Evolutionary conservation across 2,329 filamentous ascomycete species (phyloP).

Genomic region (Ascochyta koolunga): DNA sequence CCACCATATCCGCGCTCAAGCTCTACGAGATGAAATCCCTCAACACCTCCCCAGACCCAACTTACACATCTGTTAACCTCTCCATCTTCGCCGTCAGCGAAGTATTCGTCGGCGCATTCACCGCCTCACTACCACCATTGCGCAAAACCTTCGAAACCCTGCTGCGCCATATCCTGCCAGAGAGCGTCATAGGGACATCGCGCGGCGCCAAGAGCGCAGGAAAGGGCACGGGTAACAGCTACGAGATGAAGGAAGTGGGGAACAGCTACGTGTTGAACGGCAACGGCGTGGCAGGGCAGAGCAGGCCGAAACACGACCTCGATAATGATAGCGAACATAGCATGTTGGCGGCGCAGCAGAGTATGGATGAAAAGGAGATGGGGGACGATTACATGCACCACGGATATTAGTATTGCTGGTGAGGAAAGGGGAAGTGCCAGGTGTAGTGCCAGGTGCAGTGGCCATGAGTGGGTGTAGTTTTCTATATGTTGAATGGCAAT

Average conservation of each 20-base stretch:
- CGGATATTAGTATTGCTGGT: slow-evolving; percentile 7
- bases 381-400: slow-evolving; percentile 8
- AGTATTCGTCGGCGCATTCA: slow-evolving; percentile 36
- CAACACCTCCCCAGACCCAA: slow-evolving; percentile 27
- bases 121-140: slow-evolving; percentile 33
- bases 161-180: slow-evolving; percentile 25
- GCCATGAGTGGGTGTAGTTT: slow-evolving; percentile 11
- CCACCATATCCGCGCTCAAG: slow-evolving; percentile 34
- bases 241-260: slow-evolving; percentile 19
- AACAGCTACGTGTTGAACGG: slow-evolving; percentile 15
- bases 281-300: background rate
- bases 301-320: slow-evolving; percentile 5
- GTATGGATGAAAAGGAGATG: slow-evolving; percentile 1
- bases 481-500: too few relatives aligned
- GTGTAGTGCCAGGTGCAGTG: slow-evolving; percentile 5
- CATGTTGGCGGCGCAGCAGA: slow-evolving; percentile 3
- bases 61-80: slow-evolving; percentile 31
- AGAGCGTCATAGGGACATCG: slow-evolving; percentile 23
- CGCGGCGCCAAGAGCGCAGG: slow-evolving; percentile 4
- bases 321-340: slow-evolving; percentile 13
- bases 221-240: slow-evolving; percentile 23
- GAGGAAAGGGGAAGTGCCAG: slow-evolving; percentile 4
- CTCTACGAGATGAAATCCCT: slow-evolving; percentile 34
- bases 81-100: slow-evolving; percentile 33
- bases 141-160: slow-evolving; percentile 35